These are phyloP conservation scores for Chlorociboria aeruginascens DNA, from an alignment of 495 filamentous ascomycete genomes.

Conservation along the genomic window DNA sequence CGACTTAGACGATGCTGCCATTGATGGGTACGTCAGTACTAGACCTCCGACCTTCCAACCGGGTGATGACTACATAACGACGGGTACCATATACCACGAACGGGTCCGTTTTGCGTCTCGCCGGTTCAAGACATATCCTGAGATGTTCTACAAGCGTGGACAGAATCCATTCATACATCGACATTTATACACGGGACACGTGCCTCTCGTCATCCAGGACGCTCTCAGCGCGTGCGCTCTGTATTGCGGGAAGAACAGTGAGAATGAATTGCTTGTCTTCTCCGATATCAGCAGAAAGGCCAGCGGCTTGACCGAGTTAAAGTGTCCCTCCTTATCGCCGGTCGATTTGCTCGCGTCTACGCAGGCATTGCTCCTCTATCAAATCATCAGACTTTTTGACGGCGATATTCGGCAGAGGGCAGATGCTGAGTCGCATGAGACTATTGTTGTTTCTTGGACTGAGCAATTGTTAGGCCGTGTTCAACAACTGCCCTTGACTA, in stretches of 20 bases:
- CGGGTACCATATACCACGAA: neutral
- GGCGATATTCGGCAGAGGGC: constrained; percentile 38
- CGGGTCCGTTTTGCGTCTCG: neutral
- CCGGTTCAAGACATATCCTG: neutral
- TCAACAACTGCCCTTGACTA: neutral
- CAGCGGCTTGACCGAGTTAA: too few relatives aligned
- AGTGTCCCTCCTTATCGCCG: neutral
- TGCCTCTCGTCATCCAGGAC: neutral
- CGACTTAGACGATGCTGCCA: too few relatives aligned
- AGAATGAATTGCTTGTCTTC: neutral
- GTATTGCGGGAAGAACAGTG: neutral
- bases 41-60: too few relatives aligned
- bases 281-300: too few relatives aligned
- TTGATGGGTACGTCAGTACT: too few relatives aligned
- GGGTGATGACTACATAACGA: too few relatives aligned
- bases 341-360: neutral
- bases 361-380: constrained; percentile 37
- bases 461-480: constrained; percentile 23
- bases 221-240: neutral
- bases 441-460: constrained; percentile 30
- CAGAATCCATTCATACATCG: neutral
- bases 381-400: constrained; percentile 46
- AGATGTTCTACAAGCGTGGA: neutral
- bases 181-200: neutral
- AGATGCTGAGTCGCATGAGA: constrained; percentile 32